phyloP scores from a whole-genome alignment of 2,329 filamentous ascomycete species.

The Lecanosticta acicola region DNA sequence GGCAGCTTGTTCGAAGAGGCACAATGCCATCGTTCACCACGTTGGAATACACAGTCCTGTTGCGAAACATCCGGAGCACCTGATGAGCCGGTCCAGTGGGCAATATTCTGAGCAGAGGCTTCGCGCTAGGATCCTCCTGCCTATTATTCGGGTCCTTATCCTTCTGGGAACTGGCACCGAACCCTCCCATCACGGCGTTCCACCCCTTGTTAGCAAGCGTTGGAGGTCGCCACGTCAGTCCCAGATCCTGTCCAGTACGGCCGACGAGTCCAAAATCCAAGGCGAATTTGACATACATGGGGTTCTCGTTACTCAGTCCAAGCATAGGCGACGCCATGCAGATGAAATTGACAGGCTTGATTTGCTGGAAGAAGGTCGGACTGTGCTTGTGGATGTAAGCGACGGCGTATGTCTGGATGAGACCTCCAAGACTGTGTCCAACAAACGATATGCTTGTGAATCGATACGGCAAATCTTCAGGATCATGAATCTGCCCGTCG shows the following conservation, averaged over 20 bases:
- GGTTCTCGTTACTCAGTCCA: conserved; percentile 94
- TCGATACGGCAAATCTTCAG: conserved; percentile 59
- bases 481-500: conserved; percentile 30
- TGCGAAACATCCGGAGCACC: conserved; percentile 80
- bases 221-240: conserved; percentile 87
- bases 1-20: conserved; percentile 84
- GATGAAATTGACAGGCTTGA: conserved; percentile 86
- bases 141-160: conserved; percentile 46
- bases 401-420: conserved; percentile 88
- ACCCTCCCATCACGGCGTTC: conserved; percentile 78
- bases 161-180: conserved; percentile 54
- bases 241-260: conserved; percentile 91
- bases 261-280: conserved; percentile 94
- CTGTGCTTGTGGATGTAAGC: conserved; percentile 97
- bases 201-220: conserved; percentile 79
- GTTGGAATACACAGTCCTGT: conserved; percentile 90
- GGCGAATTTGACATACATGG: conserved; percentile 93
- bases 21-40: conserved; percentile 98
- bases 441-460: conserved; percentile 95
- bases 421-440: conserved; percentile 81
- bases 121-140: conserved; percentile 68
- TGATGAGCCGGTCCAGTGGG: conserved; percentile 87
- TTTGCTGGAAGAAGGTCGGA: conserved; percentile 79
- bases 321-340: conserved; percentile 80
- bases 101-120: conserved; percentile 80